Evolutionary conservation across 2,329 filamentous ascomycete species (phyloP).

Genomic region (Hymenoscyphus albidus): DNA sequence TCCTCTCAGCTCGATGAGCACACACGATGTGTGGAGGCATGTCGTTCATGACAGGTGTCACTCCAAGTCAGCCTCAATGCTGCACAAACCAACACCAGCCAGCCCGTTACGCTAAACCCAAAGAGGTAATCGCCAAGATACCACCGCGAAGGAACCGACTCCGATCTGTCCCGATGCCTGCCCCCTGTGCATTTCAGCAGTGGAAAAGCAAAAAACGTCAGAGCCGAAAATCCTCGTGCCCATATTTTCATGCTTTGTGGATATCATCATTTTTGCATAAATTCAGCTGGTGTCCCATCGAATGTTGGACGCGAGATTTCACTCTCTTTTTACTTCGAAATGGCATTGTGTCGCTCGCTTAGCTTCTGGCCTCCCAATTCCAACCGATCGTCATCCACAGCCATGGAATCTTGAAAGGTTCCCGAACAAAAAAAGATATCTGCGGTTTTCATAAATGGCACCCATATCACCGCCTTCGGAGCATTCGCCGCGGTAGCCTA

Average conservation of each 20-base stretch:
- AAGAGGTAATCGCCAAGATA: not conserved
- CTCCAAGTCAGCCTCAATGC: not conserved
- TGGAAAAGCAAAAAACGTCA: not conserved
- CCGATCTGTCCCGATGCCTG: not conserved
- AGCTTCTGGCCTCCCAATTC: not conserved
- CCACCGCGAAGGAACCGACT: not conserved
- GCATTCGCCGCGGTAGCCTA: not conserved
- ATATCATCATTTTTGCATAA: not conserved
- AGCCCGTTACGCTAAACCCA: not conserved
- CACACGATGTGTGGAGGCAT: not conserved
- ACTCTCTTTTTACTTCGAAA: not conserved
- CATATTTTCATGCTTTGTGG: not conserved
- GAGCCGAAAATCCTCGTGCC: not conserved
- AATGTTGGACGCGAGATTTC: not conserved
- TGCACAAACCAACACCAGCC: not conserved
- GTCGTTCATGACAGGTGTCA: slow-evolving; percentile 1
- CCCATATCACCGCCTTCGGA: slow-evolving; percentile 1
- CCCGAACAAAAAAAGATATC: not conserved
- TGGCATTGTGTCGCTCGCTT: not conserved
- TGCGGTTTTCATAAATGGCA: not conserved
- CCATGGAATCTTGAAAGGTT: not conserved
- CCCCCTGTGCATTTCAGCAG: not conserved
- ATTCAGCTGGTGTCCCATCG: not conserved
- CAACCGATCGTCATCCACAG: not conserved
- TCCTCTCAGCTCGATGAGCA: not conserved